Evolutionary conservation across 164 flowering plant species (phyloP).

Genomic region (Magnolia kwangsiensis): DNA sequence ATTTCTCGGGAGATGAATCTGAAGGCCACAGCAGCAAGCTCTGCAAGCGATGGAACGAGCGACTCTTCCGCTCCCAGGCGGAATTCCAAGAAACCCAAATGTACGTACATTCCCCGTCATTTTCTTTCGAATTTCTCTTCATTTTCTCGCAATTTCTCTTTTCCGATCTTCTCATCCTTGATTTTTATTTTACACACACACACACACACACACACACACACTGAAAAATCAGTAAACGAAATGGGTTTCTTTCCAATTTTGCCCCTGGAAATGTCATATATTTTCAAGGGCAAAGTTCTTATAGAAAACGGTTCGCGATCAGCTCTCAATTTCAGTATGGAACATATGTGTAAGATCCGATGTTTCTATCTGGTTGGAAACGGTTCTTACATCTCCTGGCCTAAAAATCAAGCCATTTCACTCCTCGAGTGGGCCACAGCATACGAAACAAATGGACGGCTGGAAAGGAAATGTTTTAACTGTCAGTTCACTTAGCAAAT

Average conservation of each 20-base stretch:
- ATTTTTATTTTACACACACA: not conserved
- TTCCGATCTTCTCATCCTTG: not conserved
- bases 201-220: not conserved
- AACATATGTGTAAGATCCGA: too few relatives aligned
- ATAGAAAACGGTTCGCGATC: not conserved
- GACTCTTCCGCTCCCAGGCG: constrained; percentile 22
- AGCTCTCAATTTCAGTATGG: not conserved
- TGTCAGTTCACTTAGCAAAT: too few relatives aligned
- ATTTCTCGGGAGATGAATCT: not conserved
- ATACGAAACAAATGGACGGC: too few relatives aligned
- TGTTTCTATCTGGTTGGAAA: too few relatives aligned
- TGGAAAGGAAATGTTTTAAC: too few relatives aligned
- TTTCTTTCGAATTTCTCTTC: not conserved
- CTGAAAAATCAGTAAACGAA: not conserved
- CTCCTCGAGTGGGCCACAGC: too few relatives aligned
- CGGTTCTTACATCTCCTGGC: too few relatives aligned
- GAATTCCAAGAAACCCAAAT: constrained; percentile 33
- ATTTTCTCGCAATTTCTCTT: constrained; percentile 1
- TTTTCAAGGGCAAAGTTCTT: not conserved
- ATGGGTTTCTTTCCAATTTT: not conserved
- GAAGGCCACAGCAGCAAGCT: constrained; percentile 6
- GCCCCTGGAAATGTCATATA: not conserved
- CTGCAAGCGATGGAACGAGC: constrained; percentile 12
- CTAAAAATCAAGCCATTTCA: too few relatives aligned
- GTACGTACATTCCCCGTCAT: constrained; percentile 8